Evolutionary conservation across 2,329 filamentous ascomycete species (phyloP).

Genomic region (Periconia digitata): DNA sequence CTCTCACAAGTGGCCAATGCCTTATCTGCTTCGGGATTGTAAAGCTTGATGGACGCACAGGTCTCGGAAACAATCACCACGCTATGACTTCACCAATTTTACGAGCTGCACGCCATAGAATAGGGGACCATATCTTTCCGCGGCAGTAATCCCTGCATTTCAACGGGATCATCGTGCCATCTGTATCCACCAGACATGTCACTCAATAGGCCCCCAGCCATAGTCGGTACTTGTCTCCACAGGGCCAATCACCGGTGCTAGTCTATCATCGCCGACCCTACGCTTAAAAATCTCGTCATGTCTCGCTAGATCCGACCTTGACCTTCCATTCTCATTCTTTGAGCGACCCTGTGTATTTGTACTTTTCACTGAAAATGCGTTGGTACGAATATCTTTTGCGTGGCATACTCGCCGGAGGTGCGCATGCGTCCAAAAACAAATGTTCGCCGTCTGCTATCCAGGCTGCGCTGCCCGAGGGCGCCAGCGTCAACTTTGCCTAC

Average conservation of each 20-base stretch:
- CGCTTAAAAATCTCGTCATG: not conserved
- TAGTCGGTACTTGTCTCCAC: not conserved
- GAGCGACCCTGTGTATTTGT: not conserved
- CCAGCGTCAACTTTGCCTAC: conserved; percentile 40
- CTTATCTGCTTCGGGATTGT: no score
- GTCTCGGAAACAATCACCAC: not conserved
- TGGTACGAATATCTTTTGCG: conserved; percentile 14
- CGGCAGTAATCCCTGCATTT: not conserved
- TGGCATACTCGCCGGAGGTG: conserved; percentile 19
- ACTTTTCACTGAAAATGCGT: no score
- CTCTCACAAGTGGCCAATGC: not conserved
- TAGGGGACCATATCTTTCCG: not conserved
- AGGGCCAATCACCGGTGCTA: not conserved
- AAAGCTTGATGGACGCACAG: no score
- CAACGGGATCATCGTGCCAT: no score
- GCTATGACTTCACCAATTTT: not conserved
- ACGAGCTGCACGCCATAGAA: not conserved
- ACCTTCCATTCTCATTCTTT: not conserved
- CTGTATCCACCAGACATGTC: not conserved
- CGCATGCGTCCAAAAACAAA: conserved; percentile 22
- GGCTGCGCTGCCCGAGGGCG: conserved; percentile 34
- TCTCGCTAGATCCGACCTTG: not conserved
- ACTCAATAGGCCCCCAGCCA: not conserved
- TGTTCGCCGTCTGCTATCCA: conserved; percentile 40
- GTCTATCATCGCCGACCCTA: not conserved